These are phyloP conservation scores for Apiospora koreana DNA, from an alignment of 2,329 filamentous ascomycete genomes.

Conservation along the genomic window DNA sequence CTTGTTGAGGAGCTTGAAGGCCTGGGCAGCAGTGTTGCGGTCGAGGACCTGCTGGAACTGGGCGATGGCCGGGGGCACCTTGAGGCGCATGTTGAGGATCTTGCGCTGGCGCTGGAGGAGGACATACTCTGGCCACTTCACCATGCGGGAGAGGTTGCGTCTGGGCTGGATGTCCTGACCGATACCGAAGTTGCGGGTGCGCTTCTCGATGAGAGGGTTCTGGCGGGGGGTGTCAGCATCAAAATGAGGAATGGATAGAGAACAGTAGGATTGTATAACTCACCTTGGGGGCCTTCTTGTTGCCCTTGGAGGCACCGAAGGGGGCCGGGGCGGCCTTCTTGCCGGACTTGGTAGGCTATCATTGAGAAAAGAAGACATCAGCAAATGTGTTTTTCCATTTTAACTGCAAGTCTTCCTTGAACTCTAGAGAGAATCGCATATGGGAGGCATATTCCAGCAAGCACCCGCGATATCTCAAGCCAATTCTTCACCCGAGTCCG, in stretches of 20 bases:
- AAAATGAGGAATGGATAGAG: constrained; percentile 2
- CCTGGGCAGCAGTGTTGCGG: constrained; percentile 94
- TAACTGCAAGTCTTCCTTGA: constrained; percentile 75
- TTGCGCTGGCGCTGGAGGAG: constrained; percentile 92
- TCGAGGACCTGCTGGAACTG: constrained; percentile 98
- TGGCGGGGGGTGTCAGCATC: constrained; percentile 40
- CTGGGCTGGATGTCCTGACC: constrained; percentile 98
- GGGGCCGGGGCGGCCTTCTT: constrained; percentile 98
- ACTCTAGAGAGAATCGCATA: constrained; percentile 78
- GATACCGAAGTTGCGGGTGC: constrained; percentile 95
- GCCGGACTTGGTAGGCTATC: constrained; percentile 97
- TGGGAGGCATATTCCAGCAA: constrained; percentile 56
- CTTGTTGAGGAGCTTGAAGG: constrained; percentile 99
- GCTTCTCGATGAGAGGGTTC: constrained; percentile 99
- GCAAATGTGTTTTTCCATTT: constrained; percentile 77
- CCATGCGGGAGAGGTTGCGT: constrained; percentile 96
- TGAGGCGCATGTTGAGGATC: constrained; percentile 97
- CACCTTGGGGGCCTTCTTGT: constrained; percentile 97
- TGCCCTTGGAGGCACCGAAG: constrained; percentile 92
- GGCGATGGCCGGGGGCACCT: constrained; percentile 95
- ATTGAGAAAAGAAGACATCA: constrained; percentile 99
- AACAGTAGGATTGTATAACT: constrained; percentile 39
- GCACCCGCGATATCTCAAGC: constrained; percentile 56
- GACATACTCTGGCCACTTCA: constrained; percentile 99
- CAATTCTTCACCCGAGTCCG: constrained; percentile 60